Evolutionary conservation across 2,329 filamentous ascomycete species (phyloP).

Genomic region (Exserohilum rostratum): DNA sequence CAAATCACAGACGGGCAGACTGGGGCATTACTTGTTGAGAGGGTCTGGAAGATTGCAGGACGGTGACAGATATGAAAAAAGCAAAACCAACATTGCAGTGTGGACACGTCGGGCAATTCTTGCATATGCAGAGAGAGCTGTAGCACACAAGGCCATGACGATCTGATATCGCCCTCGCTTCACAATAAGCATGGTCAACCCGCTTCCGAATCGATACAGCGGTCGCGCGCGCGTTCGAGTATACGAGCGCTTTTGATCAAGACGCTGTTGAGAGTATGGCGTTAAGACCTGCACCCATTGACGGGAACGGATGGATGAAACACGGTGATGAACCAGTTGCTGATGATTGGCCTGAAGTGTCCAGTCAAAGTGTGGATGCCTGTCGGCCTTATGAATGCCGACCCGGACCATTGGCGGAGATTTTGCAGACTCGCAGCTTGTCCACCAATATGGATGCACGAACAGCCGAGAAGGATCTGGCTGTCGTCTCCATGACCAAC

Average conservation of each 20-base stretch:
- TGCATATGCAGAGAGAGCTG: conserved; percentile 17
- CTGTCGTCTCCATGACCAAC: conserved; percentile 5
- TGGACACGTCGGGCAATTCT: conserved; percentile 4
- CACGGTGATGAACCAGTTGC: background rate
- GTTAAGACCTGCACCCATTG: background rate
- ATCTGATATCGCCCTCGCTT: conserved; percentile 17
- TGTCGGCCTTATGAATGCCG: conserved; percentile 2
- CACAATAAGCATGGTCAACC: background rate
- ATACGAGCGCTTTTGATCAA: background rate
- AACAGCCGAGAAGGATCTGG: conserved; percentile 19
- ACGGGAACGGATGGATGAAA: conserved; percentile 3
- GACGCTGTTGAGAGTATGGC: background rate
- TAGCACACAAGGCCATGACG: conserved; percentile 8
- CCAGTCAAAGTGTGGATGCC: background rate
- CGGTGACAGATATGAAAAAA: conserved; percentile 15
- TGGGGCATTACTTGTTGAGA: conserved; percentile 3
- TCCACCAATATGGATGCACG: conserved; percentile 20
- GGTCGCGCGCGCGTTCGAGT: background rate
- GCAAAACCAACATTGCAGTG: conserved; percentile 13
- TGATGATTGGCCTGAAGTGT: background rate
- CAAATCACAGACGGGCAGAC: background rate
- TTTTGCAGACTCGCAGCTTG: conserved; percentile 23
- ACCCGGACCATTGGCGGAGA: conserved; percentile 28
- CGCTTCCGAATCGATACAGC: background rate
- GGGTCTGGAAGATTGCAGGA: conserved; percentile 11